These are phyloP conservation scores for Drechslera avenae DNA, from an alignment of 2,329 filamentous ascomycete genomes.

Conservation along the genomic window DNA sequence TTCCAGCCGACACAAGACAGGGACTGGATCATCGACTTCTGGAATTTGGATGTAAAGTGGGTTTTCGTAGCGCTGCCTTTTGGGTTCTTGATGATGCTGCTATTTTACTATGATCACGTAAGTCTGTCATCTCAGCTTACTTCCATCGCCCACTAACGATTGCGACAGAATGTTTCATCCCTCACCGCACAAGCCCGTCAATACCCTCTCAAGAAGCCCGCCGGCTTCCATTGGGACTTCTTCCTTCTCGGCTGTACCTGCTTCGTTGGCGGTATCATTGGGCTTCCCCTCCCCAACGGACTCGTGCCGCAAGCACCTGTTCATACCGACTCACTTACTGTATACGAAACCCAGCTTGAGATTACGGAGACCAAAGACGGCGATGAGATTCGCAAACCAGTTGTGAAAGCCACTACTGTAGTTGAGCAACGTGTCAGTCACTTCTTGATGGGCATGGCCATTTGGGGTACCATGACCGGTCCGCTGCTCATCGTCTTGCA, in stretches of 20 bases:
- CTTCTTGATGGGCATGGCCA: slow-evolving; percentile 59
- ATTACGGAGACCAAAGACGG: slow-evolving; percentile 50
- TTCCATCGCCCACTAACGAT: background rate
- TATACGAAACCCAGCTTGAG: slow-evolving; percentile 41
- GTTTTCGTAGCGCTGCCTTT: slow-evolving; percentile 60
- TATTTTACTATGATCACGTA: slow-evolving; percentile 64
- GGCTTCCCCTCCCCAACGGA: slow-evolving; percentile 60
- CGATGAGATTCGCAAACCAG: slow-evolving; percentile 52
- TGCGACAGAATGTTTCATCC: slow-evolving; percentile 54
- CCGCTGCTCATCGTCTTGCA: slow-evolving; percentile 57
- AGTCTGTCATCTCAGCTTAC: background rate
- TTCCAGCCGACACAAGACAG: slow-evolving; percentile 56
- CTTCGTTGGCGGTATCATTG: slow-evolving; percentile 58
- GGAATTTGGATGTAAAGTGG: slow-evolving; percentile 58
- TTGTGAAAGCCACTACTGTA: slow-evolving; percentile 53
- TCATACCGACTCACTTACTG: slow-evolving; percentile 59
- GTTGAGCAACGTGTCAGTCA: slow-evolving; percentile 61
- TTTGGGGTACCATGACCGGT: slow-evolving; percentile 61
- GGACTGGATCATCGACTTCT: slow-evolving; percentile 59
- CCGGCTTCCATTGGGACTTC: slow-evolving; percentile 64
- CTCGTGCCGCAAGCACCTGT: slow-evolving; percentile 62
- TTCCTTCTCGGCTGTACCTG: slow-evolving; percentile 61
- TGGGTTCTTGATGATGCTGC: slow-evolving; percentile 59
- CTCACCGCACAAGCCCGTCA: slow-evolving; percentile 59
- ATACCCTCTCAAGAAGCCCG: slow-evolving; percentile 60